Evolutionary conservation across 2,329 filamentous ascomycete species (phyloP), one percentile per base, ranked within the genome.

Genomic region (Aspergillus latus): DNA sequence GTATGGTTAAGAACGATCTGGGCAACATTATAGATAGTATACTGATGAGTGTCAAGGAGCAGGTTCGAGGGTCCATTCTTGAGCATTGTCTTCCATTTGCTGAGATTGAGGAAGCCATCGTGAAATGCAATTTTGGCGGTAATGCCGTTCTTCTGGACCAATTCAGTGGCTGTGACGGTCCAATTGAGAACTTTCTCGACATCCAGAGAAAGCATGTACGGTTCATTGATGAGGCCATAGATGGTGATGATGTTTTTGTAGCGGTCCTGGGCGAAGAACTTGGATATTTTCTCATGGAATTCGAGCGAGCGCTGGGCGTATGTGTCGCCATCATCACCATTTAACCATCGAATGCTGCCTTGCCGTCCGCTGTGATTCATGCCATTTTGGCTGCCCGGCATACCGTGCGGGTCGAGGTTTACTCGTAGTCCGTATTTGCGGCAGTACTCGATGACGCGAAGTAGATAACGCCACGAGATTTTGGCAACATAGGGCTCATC

Each of bases 11-110:
- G 87, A 47, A 85, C 83, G 68, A 99, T 88, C 73, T 96, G 90
- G 62, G 88, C 86, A 39, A 85, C 84, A 80, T 99, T 97, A 82
- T 99, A 99, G 73, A 97, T 97, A 68, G 96, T 90, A 74, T 99
- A 99, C 74, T 97, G 93, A 76, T 99, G 94, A 37, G 95, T 94
- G 74, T 99, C 94, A n/a, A 99, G 84, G 15, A 96, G 84, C 62
- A 97, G 80, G 21, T 72, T 69, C 61, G 87, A 83, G 46, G 87
- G 80, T 68, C 89, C 83, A 21, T 82, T 80, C 63, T 88, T 84
- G 64, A 97, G 83, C 71, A 89, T 82, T 40, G 90, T 90, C 71
- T 96, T 87, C 94, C 94, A 99, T 68, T 95, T 93, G 63, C 82
- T 81, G 4, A 97, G 83, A 9, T 93, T 93, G 76, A 95, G 85